A percentile compares a stretch with the other conserved stretches of the same genome.
Evolutionary conservation across 202 grass and related monocot genomes (phyloP).

Genomic region (Setaria viridis): DNA sequence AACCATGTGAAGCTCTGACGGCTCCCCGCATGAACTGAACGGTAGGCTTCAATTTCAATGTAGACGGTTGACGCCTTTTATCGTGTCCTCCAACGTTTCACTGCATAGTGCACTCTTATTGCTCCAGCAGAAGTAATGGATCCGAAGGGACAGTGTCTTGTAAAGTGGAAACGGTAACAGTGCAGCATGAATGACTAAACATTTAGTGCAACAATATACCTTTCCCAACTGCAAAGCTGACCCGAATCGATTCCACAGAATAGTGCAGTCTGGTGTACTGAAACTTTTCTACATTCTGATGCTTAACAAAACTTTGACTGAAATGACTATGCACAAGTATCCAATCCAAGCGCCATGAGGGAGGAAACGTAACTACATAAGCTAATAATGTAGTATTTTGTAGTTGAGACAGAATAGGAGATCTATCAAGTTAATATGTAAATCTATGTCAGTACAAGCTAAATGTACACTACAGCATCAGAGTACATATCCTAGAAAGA

Average conservation of each 20-base stretch:
- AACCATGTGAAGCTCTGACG: constrained; percentile 53
- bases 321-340: background rate
- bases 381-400: background rate
- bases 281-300: background rate
- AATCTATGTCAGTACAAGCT: constrained; percentile 1
- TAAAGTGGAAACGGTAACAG: background rate
- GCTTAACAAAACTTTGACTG: background rate
- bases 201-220: background rate
- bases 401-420: background rate
- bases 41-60: constrained; percentile 35
- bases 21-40: constrained; percentile 10
- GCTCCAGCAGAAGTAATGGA: background rate
- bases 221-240: background rate
- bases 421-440: background rate
- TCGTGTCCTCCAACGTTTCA: constrained; percentile 21
- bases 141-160: background rate
- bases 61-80: background rate
- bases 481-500: constrained; percentile 48
- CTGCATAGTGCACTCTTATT: background rate
- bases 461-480: constrained; percentile 7
- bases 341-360: background rate
- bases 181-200: background rate
- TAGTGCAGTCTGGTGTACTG: background rate
- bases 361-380: background rate
- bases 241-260: background rate